Base-by-base conservation (phyloP, 2,329 filamentous ascomycete genomes). In the Neonectria coccinea region DNA sequence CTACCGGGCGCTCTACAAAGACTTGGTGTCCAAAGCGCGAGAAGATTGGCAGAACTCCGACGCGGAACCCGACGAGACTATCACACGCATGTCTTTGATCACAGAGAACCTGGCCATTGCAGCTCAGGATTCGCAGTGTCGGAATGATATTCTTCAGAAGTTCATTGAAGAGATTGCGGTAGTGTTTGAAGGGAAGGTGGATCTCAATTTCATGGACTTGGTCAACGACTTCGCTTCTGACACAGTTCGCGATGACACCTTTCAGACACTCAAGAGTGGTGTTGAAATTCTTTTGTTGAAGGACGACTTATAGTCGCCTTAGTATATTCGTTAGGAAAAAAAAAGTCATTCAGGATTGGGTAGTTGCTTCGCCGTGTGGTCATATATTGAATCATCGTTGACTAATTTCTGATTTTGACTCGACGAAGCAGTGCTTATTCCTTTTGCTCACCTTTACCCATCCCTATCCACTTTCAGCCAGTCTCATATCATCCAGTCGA, bases 1-100 rank as follows among this genome's bases (percentile, higher is more conserved):
- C 14, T 64, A 59, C 36, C 61, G 61, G 31, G n/a, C 6, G 12
- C 22, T 48, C 14, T 48, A 48, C 12, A 16, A 25, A n/a, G 22
- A 48, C 6, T 48, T 16, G 3, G 16, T 48, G 12, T 9, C 10
- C 7, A 29, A 48, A 16, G 16, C 14, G 25, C 12, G 25, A 9
- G 45, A 8, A 7, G 14, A 16, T 33, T 12, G 10, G 10, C 31
- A 33, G 11, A 33, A 33, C 31, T 11, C 3, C 31, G 31, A 33
- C 10, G 11, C 31, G 31, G 31, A 14, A 33, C 31, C 31, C 11
- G 31, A 33, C 31, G 31, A 33, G 6, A 25, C n/a, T 9, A 48
- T 8, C 6, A 48, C 45, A 16, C 22, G 45, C 3, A 27, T 27
- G 22, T 48, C 45, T 27, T n/a, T 48, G 7, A 48, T 48, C 14